phyloP scores from a whole-genome alignment of 129 eudicot genomes.

The Kitagawia praeruptora region DNA sequence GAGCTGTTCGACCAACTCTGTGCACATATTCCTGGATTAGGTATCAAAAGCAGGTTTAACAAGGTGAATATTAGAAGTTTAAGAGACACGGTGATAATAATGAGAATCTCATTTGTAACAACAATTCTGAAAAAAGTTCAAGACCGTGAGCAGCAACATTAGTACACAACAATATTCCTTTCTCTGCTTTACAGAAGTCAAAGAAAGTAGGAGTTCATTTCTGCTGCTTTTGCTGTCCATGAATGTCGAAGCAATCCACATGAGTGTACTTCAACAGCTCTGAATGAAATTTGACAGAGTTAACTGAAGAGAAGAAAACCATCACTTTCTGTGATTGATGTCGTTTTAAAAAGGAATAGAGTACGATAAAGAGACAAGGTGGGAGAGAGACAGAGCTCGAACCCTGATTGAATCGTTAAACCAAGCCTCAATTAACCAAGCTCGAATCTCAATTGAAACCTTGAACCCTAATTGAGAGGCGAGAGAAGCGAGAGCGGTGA shows the following conservation, averaged over 20 bases:
- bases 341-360: too few relatives aligned
- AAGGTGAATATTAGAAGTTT: background rate
- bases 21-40: slow-evolving; percentile 56
- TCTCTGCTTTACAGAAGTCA: slow-evolving; percentile 44
- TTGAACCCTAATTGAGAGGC: too few relatives aligned
- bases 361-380: too few relatives aligned
- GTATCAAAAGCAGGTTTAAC: background rate
- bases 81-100: background rate
- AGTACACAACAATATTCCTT: slow-evolving; percentile 52
- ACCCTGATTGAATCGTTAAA: too few relatives aligned
- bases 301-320: slow-evolving; percentile 61
- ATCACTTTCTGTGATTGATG: slow-evolving; percentile 43
- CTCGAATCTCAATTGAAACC: too few relatives aligned
- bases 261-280: slow-evolving; percentile 44
- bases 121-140: slow-evolving; percentile 6
- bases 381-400: too few relatives aligned
- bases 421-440: too few relatives aligned
- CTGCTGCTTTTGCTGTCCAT: slow-evolving; percentile 53
- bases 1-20: slow-evolving; percentile 63
- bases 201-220: slow-evolving; percentile 46
- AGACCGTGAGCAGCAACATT: slow-evolving; percentile 68
- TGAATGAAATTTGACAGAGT: slow-evolving; percentile 50
- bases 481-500: too few relatives aligned
- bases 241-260: slow-evolving; percentile 43
- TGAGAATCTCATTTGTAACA: background rate